Evolutionary conservation across 2,329 filamentous ascomycete species (phyloP).

Genomic region (Botrytis fragariae): DNA sequence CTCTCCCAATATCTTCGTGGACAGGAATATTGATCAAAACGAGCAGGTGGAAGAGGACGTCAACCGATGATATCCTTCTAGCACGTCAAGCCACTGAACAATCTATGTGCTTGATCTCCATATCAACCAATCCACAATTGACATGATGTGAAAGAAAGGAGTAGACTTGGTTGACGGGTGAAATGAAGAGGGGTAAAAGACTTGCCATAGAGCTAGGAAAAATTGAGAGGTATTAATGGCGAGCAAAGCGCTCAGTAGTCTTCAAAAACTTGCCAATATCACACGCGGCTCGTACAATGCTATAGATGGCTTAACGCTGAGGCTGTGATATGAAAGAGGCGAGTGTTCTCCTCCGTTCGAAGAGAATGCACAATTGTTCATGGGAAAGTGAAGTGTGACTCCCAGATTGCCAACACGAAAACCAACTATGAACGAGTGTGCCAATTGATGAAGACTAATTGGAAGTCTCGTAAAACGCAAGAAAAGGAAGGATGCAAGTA

Average conservation of each 20-base stretch:
- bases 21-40: neutral
- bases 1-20: neutral
- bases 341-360: neutral
- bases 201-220: neutral
- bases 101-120: neutral
- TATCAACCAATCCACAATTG: neutral
- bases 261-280: neutral
- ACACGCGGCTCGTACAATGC: neutral
- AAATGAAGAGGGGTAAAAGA: neutral
- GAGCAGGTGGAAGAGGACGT: neutral
- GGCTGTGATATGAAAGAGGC: neutral
- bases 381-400: neutral
- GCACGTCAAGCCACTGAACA: neutral
- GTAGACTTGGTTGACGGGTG: neutral
- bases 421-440: neutral
- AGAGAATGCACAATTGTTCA: neutral
- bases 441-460: neutral
- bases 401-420: neutral
- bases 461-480: neutral
- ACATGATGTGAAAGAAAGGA: neutral
- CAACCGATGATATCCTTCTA: neutral
- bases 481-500: neutral
- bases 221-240: neutral
- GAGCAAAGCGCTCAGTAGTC: neutral
- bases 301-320: neutral